Base-by-base conservation (phyloP, 1,284 basidiomycete species). In the Vanrija sp. region DNA sequence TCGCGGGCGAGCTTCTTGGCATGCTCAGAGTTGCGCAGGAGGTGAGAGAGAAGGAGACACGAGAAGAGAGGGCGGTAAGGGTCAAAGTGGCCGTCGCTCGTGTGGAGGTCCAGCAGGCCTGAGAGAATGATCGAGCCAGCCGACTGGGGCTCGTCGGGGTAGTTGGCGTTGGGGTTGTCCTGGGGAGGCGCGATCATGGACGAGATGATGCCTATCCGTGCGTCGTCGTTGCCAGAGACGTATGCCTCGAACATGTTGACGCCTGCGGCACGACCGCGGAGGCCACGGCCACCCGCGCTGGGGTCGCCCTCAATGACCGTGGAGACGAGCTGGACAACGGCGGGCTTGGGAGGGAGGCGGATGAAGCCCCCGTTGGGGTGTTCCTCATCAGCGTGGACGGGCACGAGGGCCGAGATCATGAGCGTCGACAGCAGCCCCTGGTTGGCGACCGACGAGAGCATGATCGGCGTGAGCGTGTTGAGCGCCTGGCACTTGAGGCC, bases 401-500 rank as follows among this genome's bases (percentile, higher is more conserved):
- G 71, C 8, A 78, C 69, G 9, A 80, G 66, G 1, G 79, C 78
- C 3, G 75, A 72, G 25, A 79, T 63, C 24, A 65, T 55, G 23
- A 80, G 66, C 0, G 66, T 63, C 1, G 75, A 69, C 7, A 83
- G 64, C n/a, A 81, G 70, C 38, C 77, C 72, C 66, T 82, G 81
- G 59, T 81, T 82, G 9, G 68, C 65, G 0, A 72, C 61, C 1
- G 78, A 80, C 16, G 73, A 69, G 22, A 73, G 63, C 39, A 80
- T 65, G 49, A 80, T 76, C 12, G 78, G 85, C 8, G 89, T 88
- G n/a, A 90, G 79, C 0, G 85, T 78, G 72, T 94, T 92, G 58
- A 90, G 83, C 2, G 85, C 84, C 46, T 91, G 88, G 1, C 85
- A 86, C 78, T 98, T 98, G 55, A 98, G 77, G 5, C 80, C 66